Evolutionary conservation across 352 stramenopile genomes (phyloP).

Genomic region (Phytopythium helicoides): DNA sequence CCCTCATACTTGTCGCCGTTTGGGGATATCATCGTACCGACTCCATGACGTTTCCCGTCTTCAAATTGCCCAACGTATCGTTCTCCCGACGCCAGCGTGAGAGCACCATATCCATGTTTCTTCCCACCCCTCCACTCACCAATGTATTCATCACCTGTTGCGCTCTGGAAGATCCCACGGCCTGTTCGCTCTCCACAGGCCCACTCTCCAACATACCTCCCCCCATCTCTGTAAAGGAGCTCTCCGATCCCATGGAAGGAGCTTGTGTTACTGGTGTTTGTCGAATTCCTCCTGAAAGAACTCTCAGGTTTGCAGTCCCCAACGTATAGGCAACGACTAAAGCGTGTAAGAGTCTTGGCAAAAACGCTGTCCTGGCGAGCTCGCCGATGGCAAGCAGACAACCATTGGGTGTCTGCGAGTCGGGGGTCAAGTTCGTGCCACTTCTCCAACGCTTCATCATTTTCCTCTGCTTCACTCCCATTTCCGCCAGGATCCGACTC

Average conservation of each 20-base stretch:
- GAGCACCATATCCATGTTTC: constrained; percentile 81
- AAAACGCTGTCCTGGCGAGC: constrained; percentile 34
- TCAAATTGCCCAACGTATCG: constrained; percentile 84
- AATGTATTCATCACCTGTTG: constrained; percentile 54
- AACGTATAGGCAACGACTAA: constrained; percentile 65
- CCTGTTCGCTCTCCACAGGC: constrained; percentile 60
- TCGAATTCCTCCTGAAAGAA: not conserved
- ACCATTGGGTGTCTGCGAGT: constrained; percentile 43
- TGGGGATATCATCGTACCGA: constrained; percentile 46
- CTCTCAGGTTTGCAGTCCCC: constrained; percentile 50
- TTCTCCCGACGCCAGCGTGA: constrained; percentile 77
- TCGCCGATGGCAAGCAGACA: constrained; percentile 44
- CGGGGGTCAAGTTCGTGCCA: constrained; percentile 25
- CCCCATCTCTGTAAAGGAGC: constrained; percentile 80
- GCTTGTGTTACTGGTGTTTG: constrained; percentile 14
- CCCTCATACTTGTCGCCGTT: constrained; percentile 90
- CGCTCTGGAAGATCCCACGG: constrained; percentile 62
- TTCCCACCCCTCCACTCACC: constrained; percentile 72
- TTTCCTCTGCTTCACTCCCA: not conserved
- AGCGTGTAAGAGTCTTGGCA: constrained; percentile 59
- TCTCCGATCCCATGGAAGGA: constrained; percentile 80
- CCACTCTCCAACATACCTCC: constrained; percentile 86
- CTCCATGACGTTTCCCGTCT: constrained; percentile 72
- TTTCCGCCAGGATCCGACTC: not conserved
- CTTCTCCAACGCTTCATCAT: constrained; percentile 10